phyloP scores from a whole-genome alignment of 2,329 filamentous ascomycete genomes.

The Penicillium sp. region DNA sequence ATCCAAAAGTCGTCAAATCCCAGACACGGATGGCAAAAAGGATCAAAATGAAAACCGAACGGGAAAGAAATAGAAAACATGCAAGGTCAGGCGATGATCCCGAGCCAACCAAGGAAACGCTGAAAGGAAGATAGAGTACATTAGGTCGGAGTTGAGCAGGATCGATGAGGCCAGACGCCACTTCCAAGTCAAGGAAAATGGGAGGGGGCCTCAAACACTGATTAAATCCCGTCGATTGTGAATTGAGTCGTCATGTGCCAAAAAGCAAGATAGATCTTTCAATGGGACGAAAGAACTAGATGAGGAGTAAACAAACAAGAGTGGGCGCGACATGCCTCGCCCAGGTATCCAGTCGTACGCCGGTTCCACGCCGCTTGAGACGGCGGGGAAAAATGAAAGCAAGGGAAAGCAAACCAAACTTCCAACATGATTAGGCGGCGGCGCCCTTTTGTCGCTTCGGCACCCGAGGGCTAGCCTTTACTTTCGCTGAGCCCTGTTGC shows the following conservation, averaged over 20 bases:
- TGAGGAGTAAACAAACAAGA: constrained; percentile 20
- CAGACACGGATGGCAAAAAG: constrained; percentile 14
- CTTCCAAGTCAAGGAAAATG: constrained; percentile 5
- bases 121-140: constrained; percentile 34
- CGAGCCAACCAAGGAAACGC: constrained; percentile 26
- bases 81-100: constrained; percentile 20
- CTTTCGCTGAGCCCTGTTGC: constrained; percentile 39
- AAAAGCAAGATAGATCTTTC: constrained; percentile 12
- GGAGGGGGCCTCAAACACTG: constrained; percentile 12
- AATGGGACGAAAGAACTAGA: constrained; percentile 5
- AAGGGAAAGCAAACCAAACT: constrained; percentile 13
- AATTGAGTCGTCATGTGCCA: constrained; percentile 23
- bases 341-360: constrained; percentile 35
- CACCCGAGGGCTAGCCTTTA: constrained; percentile 50
- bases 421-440: constrained; percentile 29
- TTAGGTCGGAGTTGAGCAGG: constrained; percentile 26
- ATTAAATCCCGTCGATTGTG: constrained; percentile 19
- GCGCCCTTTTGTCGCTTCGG: constrained; percentile 50
- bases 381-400: constrained; percentile 11
- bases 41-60: constrained; percentile 10
- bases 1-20: constrained; percentile 25
- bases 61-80: constrained; percentile 17
- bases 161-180: constrained; percentile 17
- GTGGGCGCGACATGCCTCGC: constrained; percentile 21
- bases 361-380: constrained; percentile 29